Conservation (phyloP, 108 stramenopile genomes). For the Tribonema minus region DNA sequence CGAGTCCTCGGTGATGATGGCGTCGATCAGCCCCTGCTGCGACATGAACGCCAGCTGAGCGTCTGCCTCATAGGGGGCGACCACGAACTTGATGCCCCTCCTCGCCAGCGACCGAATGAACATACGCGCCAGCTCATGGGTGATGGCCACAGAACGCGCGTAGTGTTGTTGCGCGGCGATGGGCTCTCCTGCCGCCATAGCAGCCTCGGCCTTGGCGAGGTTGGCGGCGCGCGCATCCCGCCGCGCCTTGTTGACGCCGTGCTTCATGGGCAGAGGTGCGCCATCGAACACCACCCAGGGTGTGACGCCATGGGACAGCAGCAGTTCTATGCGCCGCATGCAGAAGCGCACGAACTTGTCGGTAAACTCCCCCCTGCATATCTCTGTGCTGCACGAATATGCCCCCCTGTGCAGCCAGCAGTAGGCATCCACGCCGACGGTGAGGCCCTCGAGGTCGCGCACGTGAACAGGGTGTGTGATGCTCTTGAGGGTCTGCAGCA, state of each 20-base stretch:
- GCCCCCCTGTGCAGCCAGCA: slow-evolving; percentile 52
- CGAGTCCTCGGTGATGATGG: slow-evolving; percentile 92
- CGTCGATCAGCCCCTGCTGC: slow-evolving; percentile 63
- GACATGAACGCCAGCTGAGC: slow-evolving; percentile 86
- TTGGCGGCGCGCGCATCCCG: too few species aligned
- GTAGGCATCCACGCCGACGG: slow-evolving; percentile 35
- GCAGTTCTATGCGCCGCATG: slow-evolving; percentile 59
- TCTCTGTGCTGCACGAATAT: slow-evolving; percentile 48
- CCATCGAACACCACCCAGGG: slow-evolving; percentile 77
- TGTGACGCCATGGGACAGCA: slow-evolving; percentile 50
- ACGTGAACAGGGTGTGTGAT: slow-evolving; percentile 31
- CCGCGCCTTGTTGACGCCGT: too few species aligned
- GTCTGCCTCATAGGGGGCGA: slow-evolving; percentile 97
- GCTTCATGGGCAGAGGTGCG: slow-evolving; percentile 64
- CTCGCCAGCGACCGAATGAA: slow-evolving; percentile 51
- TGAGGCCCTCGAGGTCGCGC: slow-evolving; percentile 25
- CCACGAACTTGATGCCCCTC: slow-evolving; percentile 63
- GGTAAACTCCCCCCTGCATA: slow-evolving; percentile 16
- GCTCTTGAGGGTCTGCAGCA: slow-evolving; percentile 19
- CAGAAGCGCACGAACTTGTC: slow-evolving; percentile 39
- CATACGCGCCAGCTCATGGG: slow-evolving; percentile 58
- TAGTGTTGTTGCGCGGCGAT: slow-evolving; percentile 56
- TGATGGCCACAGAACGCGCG: slow-evolving; percentile 58
- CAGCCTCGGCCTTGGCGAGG: slow-evolving; percentile 16
- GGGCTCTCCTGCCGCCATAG: slow-evolving; percentile 32